Evolutionary conservation across 1,284 basidiomycete genomes (phyloP), one percentile per base, ranked within the genome.

Genomic region (Gastroboletus turbinatus): DNA sequence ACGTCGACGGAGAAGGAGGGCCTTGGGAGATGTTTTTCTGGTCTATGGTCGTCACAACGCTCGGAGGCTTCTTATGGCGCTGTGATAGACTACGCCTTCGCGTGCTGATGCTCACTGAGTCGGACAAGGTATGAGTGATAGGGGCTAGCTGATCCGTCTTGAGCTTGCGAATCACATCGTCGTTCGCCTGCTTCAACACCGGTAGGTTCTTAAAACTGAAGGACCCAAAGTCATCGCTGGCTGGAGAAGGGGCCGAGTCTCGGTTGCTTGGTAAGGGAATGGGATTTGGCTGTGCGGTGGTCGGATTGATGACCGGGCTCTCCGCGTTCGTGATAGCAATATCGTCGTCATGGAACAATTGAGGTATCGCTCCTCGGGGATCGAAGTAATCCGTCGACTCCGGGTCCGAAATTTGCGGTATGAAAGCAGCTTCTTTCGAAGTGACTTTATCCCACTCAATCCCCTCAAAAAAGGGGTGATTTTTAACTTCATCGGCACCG

Each of bases 371-470:
- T 21, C 97, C 97, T 30, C 97, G 88, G 57, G 94, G 84, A 74
- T 99, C 97, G 67, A 99, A 99, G 77, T 99, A 99, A 72, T 99
- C 97, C 14, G 97, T 99, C 25, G 94, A 97, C 74, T 98, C 96
- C 0, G 95, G 94, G 72, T 99, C 96, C 10, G 90, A 86, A 35
- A 97, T 86, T 67, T 96, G 91, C 43, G 97, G 97, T 49, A 99
- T 95, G 75, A 99, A 99, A 25, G 92, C 93, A 21, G 96, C 95
- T 68, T 95, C 91, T 4, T 86, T 85, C 9, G 85, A 87, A 5
- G 92, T 92, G 57, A 99, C 86, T 55, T 90, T 89, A 53, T 92
- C 87, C 96, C 97, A 99, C 65, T 98, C 90, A 62, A 98, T 88
- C 29, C 86, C 92, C 35, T 83, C 78, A 67, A 99, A 93, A 79